A percentile compares a stretch with the other conserved stretches of the same genome.
Evolutionary conservation across 805 yeast genomes (phyloP).

Genomic region (Starmerella bacillaris): DNA sequence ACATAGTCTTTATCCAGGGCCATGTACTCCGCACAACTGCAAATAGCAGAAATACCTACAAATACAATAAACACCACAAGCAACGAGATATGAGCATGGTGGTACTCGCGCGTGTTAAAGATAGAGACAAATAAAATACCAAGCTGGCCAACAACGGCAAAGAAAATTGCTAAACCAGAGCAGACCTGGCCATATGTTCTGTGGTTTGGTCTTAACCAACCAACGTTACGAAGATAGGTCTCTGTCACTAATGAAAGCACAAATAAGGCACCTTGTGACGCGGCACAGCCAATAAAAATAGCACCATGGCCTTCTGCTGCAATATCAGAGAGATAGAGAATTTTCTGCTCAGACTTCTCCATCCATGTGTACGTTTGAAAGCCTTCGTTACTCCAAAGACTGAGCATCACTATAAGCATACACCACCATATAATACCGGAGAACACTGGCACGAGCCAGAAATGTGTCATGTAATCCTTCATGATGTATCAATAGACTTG

Average conservation of each 20-base stretch:
- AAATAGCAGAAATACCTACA: conserved; percentile 36
- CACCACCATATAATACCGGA: conserved; percentile 72
- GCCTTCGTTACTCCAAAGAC: conserved; percentile 68
- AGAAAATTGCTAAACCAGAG: conserved; percentile 29
- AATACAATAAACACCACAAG: conserved; percentile 56
- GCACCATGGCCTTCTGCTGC: conserved; percentile 75
- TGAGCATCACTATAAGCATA: conserved; percentile 64
- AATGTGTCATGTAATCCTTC: conserved; percentile 12
- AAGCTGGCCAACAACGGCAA: conserved; percentile 43
- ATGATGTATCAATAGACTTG: too few relatives aligned
- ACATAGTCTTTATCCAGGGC: conserved; percentile 31
- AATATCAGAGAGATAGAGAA: conserved; percentile 59
- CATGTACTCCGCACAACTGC: conserved; percentile 30
- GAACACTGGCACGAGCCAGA: conserved; percentile 41
- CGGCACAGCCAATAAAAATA: conserved; percentile 61
- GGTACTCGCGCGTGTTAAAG: conserved; percentile 45
- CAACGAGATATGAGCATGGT: conserved; percentile 39
- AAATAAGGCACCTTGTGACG: conserved; percentile 59
- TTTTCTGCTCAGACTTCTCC: conserved; percentile 27
- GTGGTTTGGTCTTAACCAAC: conserved; percentile 37
- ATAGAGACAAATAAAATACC: conserved; percentile 61
- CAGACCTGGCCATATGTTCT: conserved; percentile 28
- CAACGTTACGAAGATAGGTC: conserved; percentile 38
- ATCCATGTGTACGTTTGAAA: conserved; percentile 49
- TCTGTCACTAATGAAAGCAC: conserved; percentile 48